phyloP scores from a whole-genome alignment of 1,139 yeast genomes.

The Suhomyces maxii region DNA sequence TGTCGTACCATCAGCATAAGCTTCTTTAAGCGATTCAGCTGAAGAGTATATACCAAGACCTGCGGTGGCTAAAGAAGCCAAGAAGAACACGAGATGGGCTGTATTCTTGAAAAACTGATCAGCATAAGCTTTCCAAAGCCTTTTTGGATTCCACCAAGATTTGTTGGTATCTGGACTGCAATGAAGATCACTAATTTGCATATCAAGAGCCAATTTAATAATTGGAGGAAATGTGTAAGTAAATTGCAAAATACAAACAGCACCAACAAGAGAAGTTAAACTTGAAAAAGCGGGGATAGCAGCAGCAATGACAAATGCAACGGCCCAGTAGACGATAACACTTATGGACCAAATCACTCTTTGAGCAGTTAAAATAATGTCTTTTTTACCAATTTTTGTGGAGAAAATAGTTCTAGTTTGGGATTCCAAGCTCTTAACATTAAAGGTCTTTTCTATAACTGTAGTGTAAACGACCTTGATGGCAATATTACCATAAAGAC shows the following conservation, averaged over 20 bases:
- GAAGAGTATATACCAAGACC: slow-evolving; percentile 3
- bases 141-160: background rate
- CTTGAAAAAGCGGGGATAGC: slow-evolving; percentile 3
- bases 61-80: slow-evolving; percentile 1
- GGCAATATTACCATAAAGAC: slow-evolving; percentile 3
- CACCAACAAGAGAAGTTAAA: slow-evolving; percentile 4
- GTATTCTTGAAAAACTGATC: background rate
- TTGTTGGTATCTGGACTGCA: background rate
- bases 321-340: slow-evolving; percentile 2
- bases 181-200: background rate
- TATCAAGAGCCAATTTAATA: background rate
- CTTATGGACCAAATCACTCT: slow-evolving; percentile 2
- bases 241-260: slow-evolving; percentile 4
- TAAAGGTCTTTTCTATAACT: slow-evolving; percentile 1
- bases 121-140: background rate
- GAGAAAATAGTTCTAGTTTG: background rate
- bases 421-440: background rate
- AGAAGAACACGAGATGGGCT: background rate
- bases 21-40: slow-evolving; percentile 2
- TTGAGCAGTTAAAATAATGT: background rate
- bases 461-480: slow-evolving; percentile 2
- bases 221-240: slow-evolving; percentile 4
- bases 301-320: slow-evolving; percentile 3
- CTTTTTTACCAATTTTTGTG: background rate
- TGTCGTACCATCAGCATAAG: background rate